Percentiles rank a stretch among this genome's conserved stretches.
Evolutionary conservation across 2,329 filamentous ascomycete species (phyloP).

Genomic region (Stagonosporopsis tanaceti): DNA sequence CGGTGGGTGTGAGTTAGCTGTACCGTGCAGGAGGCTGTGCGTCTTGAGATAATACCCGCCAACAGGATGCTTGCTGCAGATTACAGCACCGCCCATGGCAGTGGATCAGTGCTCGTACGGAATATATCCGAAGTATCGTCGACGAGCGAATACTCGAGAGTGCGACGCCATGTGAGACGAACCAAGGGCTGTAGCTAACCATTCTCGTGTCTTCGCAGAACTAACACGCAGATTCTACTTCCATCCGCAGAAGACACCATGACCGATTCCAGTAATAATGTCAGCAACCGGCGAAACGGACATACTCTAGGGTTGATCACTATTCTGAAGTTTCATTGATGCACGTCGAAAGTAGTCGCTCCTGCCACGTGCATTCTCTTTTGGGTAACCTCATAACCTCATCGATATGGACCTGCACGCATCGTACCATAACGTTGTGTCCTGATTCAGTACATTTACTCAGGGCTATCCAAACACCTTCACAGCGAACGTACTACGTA

Average conservation of each 20-base stretch:
- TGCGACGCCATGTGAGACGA: background rate
- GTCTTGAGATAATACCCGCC: background rate
- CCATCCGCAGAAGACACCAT: background rate
- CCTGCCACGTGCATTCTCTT: conserved; percentile 1
- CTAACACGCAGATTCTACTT: background rate
- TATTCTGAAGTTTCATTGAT: background rate
- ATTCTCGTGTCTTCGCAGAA: background rate
- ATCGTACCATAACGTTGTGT: background rate
- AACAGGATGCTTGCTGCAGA: conserved; percentile 11
- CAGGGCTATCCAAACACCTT: background rate
- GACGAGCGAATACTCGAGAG: background rate
- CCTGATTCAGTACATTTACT: background rate
- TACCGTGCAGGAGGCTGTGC: conserved; percentile 5
- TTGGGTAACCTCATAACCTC: background rate
- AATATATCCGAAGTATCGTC: background rate
- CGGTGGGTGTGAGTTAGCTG: background rate
- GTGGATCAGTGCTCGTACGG: background rate
- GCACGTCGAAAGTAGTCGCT: background rate
- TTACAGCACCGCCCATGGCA: conserved; percentile 1
- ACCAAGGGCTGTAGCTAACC: background rate
- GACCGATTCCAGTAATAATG: background rate
- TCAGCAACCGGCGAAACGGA: background rate
- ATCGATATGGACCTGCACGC: background rate
- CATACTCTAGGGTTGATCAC: background rate
- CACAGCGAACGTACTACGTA: background rate